Evolutionary conservation across 768 basidiomycete genomes (phyloP), one percentile per base, ranked within the genome.

Genomic region (Lentinula lateritia): DNA sequence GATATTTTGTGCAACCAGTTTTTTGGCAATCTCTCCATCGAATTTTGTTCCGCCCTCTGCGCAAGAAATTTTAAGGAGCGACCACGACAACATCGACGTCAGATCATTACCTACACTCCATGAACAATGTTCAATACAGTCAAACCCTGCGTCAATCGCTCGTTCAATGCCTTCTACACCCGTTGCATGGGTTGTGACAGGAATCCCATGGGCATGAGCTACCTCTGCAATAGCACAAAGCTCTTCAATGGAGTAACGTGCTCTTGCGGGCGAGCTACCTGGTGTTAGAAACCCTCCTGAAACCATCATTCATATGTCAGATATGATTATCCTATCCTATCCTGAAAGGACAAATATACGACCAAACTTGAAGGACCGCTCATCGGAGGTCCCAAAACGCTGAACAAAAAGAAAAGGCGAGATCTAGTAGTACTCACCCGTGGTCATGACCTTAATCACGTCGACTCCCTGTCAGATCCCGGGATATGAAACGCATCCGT

Each of bases 371-470:
- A n/a, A 23, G 23, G 23, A 23, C 23, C 1, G 23, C 23, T 2
- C 2, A 28, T 28, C 28, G 3, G 28, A 28, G 28, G 28, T 28
- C 28, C 28, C 39, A 12, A 41, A 41, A 12, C 13, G 39, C 39
- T 41, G 39, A 41, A 15, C 39, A 15, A 13, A 41, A 45, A 18
- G 2, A 6, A n/a, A 12, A 45, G 18, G 16, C 18, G 16, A 48
- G 20, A 23, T 20, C 2, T 5, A 15, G 5, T 20, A 12, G n/a
- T 42, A 56, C 55, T 56, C 20, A 56, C 55, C 55, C 36, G 60
- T 61, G 18, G 50, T 41, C 60, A 61, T 61, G 16, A 61, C 60
- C 52, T 61, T 61, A 52, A 61, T 54, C n/a, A 61, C 50, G n/a
- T 61, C 60, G n/a, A 54, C 60, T 48, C 60, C 60, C 60, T 59